phyloP scores from a whole-genome alignment of 2,329 filamentous ascomycete genomes.

The Raffaelea arxii region DNA sequence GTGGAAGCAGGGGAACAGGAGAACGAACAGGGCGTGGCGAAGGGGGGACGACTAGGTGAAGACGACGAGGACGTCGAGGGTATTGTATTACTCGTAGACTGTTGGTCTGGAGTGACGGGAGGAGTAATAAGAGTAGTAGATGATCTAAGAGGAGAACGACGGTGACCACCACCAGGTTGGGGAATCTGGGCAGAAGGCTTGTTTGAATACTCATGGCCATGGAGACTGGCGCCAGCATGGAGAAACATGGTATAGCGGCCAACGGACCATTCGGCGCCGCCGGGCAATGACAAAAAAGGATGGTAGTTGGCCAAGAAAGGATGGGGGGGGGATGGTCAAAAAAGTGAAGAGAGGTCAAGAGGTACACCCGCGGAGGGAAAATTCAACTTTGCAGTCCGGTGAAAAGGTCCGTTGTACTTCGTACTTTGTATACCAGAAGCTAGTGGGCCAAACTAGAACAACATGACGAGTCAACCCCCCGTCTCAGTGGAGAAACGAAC shows the following conservation, averaged over 20 bases:
- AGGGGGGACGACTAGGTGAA: slow-evolving; percentile 9
- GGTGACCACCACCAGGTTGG: slow-evolving; percentile 20
- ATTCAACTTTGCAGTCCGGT: no score
- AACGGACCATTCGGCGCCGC: slow-evolving; percentile 3
- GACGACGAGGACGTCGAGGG: slow-evolving; percentile 15
- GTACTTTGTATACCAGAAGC: not conserved
- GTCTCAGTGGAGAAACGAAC: no score
- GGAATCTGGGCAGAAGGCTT: slow-evolving; percentile 22
- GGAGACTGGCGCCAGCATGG: slow-evolving; percentile 48
- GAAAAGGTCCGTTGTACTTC: no score
- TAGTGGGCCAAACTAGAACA: not conserved
- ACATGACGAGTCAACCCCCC: no score
- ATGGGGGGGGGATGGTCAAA: no score
- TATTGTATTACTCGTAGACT: no score
- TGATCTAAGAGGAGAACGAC: slow-evolving; percentile 31
- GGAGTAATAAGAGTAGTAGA: slow-evolving; percentile 22
- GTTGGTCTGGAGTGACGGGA: no score
- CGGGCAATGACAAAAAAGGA: not conserved
- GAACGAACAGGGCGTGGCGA: slow-evolving; percentile 4
- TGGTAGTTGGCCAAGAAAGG: no score
- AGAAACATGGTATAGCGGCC: slow-evolving; percentile 39
- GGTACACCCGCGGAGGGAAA: no score
- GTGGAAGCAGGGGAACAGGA: not conserved
- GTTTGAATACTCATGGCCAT: slow-evolving; percentile 49
- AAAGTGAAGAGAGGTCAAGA: no score